Evolutionary conservation across 176 grass and related monocot genomes (phyloP).

Genomic region (Otatea glauca): DNA sequence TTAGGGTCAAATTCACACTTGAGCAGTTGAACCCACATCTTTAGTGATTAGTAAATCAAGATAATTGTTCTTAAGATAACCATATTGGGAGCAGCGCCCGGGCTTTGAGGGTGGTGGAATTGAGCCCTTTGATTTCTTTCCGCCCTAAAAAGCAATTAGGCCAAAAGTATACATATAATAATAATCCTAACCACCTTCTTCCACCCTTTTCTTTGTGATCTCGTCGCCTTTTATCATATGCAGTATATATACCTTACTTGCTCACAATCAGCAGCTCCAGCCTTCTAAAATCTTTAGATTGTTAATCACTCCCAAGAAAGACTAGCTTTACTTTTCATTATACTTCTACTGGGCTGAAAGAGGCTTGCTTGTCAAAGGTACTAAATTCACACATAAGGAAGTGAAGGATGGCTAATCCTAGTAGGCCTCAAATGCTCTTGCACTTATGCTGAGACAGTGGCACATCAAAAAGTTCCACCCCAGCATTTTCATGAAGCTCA

Average conservation of each 20-base stretch:
- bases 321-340: slow-evolving; percentile 47
- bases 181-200: slow-evolving; percentile 27
- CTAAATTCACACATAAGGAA: slow-evolving; percentile 10
- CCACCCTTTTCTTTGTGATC: slow-evolving; percentile 38
- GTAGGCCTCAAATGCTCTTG: slow-evolving; percentile 15
- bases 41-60: slow-evolving; percentile 34
- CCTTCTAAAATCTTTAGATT: slow-evolving; percentile 23
- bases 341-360: slow-evolving; percentile 12
- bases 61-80: slow-evolving; percentile 32
- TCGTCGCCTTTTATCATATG: slow-evolving; percentile 53
- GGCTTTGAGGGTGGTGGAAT: slow-evolving; percentile 53
- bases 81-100: slow-evolving; percentile 48
- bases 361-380: slow-evolving; percentile 36
- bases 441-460: neutral
- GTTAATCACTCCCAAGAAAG: slow-evolving; percentile 47
- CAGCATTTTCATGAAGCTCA: slow-evolving; percentile 26
- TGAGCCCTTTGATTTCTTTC: slow-evolving; percentile 61
- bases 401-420: slow-evolving; percentile 13
- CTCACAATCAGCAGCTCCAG: slow-evolving; percentile 35
- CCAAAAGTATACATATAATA: slow-evolving; percentile 51
- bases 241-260: slow-evolving; percentile 58
- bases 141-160: slow-evolving; percentile 60
- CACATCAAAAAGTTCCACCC: neutral
- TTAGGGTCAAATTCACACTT: slow-evolving; percentile 30
- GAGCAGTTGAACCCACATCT: slow-evolving; percentile 39